Percentiles rank a stretch among this genome's conserved stretches.
These are phyloP conservation scores for Xylaria multiplex DNA, from an alignment of 2,329 filamentous ascomycete species.

Conservation along the genomic window DNA sequence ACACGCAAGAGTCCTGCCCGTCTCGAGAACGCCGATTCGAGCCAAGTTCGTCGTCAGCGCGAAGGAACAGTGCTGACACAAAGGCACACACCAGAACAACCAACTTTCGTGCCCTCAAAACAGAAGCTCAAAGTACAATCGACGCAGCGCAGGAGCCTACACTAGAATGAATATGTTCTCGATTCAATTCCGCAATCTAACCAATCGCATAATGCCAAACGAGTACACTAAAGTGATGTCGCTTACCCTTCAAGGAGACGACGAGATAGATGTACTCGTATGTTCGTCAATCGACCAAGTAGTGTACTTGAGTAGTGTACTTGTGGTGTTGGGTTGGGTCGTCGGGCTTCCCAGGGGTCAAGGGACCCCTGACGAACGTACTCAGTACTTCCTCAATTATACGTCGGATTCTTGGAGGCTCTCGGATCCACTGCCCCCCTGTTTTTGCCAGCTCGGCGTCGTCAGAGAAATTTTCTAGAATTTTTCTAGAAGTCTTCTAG, in stretches of 20 bases:
- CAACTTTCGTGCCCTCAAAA: slow-evolving; percentile 12
- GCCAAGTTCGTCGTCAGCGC: slow-evolving; percentile 27
- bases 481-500: slow-evolving; percentile 45
- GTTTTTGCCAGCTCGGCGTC: slow-evolving; percentile 8
- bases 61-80: slow-evolving; percentile 31
- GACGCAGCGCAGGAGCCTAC: slow-evolving; percentile 1
- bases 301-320: not conserved
- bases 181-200: slow-evolving; percentile 2
- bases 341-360: slow-evolving; percentile 13
- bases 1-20: not conserved
- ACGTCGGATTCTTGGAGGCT: slow-evolving; percentile 6
- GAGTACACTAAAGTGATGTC: slow-evolving; percentile 12
- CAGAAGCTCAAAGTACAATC: slow-evolving; percentile 19
- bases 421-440: slow-evolving; percentile 28
- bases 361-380: slow-evolving; percentile 12
- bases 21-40: slow-evolving; percentile 14
- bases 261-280: not conserved
- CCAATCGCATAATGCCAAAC: slow-evolving; percentile 19
- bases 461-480: slow-evolving; percentile 34
- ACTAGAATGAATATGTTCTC: slow-evolving; percentile 5
- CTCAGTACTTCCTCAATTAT: slow-evolving; percentile 17
- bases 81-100: slow-evolving; percentile 14
- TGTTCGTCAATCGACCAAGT: slow-evolving; percentile 15
- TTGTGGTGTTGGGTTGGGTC: slow-evolving; percentile 2
- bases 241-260: slow-evolving; percentile 24